Conservation (phyloP, 2,329 filamentous ascomycete genomes). For the Nectriaceae sp. region DNA sequence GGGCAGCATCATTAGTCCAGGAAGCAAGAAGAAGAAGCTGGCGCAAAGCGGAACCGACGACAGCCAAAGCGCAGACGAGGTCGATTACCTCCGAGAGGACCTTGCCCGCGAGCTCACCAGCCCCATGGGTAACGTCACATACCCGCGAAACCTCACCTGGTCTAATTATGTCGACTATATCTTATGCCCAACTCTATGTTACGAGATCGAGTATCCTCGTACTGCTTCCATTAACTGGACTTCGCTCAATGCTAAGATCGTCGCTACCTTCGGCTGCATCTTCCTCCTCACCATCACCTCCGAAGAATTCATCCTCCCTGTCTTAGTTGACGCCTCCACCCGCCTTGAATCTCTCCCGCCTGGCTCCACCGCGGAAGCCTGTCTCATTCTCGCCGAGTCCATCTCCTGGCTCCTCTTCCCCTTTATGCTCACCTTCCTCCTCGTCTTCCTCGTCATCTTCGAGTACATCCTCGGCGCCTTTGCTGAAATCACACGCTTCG, state of each 20-base stretch:
- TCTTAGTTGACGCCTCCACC: constrained; percentile 70
- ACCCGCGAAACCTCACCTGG: constrained; percentile 84
- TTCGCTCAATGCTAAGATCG: constrained; percentile 79
- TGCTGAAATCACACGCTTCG: constrained; percentile 91
- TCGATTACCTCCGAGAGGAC: constrained; percentile 77
- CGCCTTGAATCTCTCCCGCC: constrained; percentile 48
- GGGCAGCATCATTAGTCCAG: constrained; percentile 6
- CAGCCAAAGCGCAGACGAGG: constrained; percentile 44
- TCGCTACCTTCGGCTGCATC: constrained; percentile 94
- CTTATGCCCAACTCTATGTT: constrained; percentile 93
- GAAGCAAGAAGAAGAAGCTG: constrained; percentile 21
- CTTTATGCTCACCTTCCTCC: constrained; percentile 93
- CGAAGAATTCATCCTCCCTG: constrained; percentile 93
- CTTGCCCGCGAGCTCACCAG: constrained; percentile 90
- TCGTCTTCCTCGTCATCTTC: constrained; percentile 98
- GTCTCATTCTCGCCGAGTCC: constrained; percentile 83
- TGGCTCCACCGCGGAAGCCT: constrained; percentile 61
- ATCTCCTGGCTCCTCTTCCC: constrained; percentile 92
- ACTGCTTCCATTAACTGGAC: constrained; percentile 74
- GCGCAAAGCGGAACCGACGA: constrained; percentile 21
- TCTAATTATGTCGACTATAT: constrained; percentile 84
- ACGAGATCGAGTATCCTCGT: constrained; percentile 94
- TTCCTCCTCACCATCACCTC: constrained; percentile 89
- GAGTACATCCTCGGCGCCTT: constrained; percentile 95
- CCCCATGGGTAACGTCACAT: constrained; percentile 85